These are phyloP conservation scores for Syzygium malaccense DNA, from an alignment of 441 rosid genomes.

Conservation along the genomic window DNA sequence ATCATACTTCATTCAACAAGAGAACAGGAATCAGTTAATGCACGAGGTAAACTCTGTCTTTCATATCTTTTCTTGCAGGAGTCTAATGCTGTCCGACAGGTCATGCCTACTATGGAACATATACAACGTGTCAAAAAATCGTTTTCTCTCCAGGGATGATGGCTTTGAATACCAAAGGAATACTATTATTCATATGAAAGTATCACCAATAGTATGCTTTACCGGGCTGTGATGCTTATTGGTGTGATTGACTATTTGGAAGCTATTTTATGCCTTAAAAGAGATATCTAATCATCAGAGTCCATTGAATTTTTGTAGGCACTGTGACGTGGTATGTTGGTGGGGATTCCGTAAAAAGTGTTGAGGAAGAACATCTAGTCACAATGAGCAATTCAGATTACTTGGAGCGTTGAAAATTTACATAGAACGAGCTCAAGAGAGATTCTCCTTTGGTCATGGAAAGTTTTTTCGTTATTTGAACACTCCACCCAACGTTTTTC, in stretches of 20 bases:
- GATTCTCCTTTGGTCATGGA: not conserved
- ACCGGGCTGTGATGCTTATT: not conserved
- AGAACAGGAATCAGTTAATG: constrained; percentile 47
- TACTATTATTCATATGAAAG: not conserved
- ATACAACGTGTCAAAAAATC: not conserved
- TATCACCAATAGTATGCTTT: not conserved
- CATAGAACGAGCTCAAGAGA: not conserved
- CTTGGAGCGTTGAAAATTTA: constrained; percentile 22
- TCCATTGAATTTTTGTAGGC: constrained; percentile 20
- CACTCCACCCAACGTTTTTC: not conserved
- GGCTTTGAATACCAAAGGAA: not conserved
- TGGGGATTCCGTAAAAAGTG: constrained; percentile 46
- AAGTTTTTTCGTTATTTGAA: not conserved
- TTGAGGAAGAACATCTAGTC: constrained; percentile 54
- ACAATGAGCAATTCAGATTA: constrained; percentile 33
- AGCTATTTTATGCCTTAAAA: not conserved
- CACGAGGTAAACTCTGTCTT: constrained; percentile 31
- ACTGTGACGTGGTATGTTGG: constrained; percentile 52
- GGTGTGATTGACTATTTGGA: not conserved
- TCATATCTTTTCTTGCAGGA: not conserved
- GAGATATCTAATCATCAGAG: not conserved
- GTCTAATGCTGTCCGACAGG: not conserved
- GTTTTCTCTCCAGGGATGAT: not conserved
- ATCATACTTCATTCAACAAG: constrained; percentile 62
- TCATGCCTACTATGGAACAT: not conserved